Evolutionary conservation across 1,284 basidiomycete species (phyloP).

Genomic region (Leccinum griseonigrum): DNA sequence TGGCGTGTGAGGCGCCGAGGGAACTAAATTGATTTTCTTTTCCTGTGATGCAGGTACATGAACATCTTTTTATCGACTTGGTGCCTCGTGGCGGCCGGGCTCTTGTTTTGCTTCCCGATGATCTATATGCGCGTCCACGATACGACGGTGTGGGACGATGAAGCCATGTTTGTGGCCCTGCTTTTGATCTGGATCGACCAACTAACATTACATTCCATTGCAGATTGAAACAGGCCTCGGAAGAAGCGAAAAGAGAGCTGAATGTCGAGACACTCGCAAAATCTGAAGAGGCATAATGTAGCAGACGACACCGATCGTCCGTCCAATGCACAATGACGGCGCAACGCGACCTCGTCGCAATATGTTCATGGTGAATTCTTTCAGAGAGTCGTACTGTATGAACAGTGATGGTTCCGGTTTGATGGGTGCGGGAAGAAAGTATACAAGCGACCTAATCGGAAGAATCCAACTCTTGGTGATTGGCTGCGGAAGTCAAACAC

Average conservation of each 20-base stretch:
- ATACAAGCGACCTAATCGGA: no score
- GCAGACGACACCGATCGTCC: not conserved
- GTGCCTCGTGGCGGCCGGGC: conserved; percentile 27
- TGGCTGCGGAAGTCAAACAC: no score
- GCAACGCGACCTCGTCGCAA: not conserved
- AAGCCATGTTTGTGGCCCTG: conserved; percentile 15
- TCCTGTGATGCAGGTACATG: conserved; percentile 9
- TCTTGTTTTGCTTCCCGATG: conserved; percentile 34
- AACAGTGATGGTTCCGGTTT: not conserved
- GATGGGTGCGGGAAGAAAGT: not conserved
- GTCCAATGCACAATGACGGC: not conserved
- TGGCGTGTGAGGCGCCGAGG: not conserved
- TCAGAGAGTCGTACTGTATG: not conserved
- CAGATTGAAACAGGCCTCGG: conserved; percentile 4
- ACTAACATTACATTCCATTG: not conserved
- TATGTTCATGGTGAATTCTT: not conserved
- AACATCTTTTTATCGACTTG: conserved; percentile 33
- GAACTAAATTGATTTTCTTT: not conserved
- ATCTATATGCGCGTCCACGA: conserved; percentile 31
- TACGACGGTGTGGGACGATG: conserved; percentile 30
- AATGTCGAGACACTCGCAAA: not conserved
- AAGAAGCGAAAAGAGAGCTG: not conserved
- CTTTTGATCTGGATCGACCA: not conserved
- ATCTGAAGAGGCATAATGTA: not conserved
- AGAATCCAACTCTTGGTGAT: no score